A percentile compares a stretch with the other conserved stretches of the same genome.
Evolutionary conservation across 1,284 basidiomycete species (phyloP).

Genomic region (Ceratobasidium sp.): DNA sequence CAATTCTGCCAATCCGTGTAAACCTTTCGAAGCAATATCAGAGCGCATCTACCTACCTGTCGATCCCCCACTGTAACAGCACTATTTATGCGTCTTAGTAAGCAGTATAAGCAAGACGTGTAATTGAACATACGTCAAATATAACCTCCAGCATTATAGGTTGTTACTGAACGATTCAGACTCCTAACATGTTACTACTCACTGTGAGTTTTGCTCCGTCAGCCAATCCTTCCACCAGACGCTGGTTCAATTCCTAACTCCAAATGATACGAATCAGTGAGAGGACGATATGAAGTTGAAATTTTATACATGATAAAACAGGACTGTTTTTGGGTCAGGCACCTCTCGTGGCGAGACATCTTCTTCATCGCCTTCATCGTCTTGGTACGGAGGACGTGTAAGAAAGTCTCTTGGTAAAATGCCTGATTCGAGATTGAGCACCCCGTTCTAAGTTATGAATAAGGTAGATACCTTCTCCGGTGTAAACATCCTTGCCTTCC

Average conservation of each 20-base stretch:
- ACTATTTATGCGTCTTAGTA: not conserved
- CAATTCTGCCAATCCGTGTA: not conserved
- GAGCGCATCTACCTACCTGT: not conserved
- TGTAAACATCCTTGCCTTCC: not conserved
- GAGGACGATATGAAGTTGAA: not conserved
- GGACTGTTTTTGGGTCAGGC: constrained; percentile 11
- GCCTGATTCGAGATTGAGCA: not conserved
- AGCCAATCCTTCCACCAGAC: not conserved
- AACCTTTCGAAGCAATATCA: not conserved
- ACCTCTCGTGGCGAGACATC: too few species aligned
- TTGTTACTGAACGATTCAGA: not conserved
- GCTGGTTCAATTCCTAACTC: constrained; percentile 14
- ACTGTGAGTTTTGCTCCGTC: constrained; percentile 28
- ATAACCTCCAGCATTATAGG: constrained; percentile 10
- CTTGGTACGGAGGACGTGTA: not conserved
- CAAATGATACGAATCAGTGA: not conserved
- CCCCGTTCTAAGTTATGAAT: not conserved
- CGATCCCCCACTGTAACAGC: constrained; percentile 26
- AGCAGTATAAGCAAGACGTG: not conserved
- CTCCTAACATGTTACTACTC: not conserved
- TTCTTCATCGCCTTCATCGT: not conserved
- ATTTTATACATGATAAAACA: constrained; percentile 6
- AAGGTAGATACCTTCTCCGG: not conserved
- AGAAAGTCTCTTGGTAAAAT: constrained; percentile 17
- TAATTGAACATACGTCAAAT: constrained; percentile 20